Evolutionary conservation across 2,329 filamentous ascomycete species (phyloP).

Genomic region (Zymoseptoria pseudotritici): DNA sequence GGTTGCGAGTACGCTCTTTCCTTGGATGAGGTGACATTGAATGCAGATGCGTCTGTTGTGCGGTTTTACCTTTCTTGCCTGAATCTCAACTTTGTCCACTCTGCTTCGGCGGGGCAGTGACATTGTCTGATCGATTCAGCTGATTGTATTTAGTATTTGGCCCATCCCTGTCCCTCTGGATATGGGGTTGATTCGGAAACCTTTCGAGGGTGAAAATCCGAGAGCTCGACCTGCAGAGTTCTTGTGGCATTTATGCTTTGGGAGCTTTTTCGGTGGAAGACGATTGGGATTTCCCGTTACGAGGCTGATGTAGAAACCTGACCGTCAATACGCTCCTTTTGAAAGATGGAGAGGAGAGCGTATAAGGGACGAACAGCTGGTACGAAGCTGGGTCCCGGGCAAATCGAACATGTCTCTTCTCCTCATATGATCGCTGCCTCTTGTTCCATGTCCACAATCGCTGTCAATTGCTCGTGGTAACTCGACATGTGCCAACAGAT

Average conservation of each 20-base stretch:
- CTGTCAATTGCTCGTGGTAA: neutral
- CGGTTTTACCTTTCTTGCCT: constrained; percentile 22
- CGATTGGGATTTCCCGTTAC: neutral
- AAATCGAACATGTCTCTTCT: neutral
- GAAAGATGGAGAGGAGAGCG: neutral
- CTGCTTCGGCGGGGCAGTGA: neutral
- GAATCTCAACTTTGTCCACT: neutral
- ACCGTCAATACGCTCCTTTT: neutral
- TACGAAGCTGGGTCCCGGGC: neutral
- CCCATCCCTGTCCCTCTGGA: constrained; percentile 28
- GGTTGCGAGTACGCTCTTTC: neutral
- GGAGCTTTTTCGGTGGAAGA: neutral
- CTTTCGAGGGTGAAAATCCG: neutral
- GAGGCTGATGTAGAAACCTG: neutral
- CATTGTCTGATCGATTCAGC: neutral
- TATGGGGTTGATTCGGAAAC: constrained; percentile 25
- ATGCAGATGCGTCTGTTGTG: constrained; percentile 15
- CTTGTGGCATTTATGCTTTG: neutral
- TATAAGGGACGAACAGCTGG: neutral
- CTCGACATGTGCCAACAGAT: neutral
- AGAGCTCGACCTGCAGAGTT: neutral
- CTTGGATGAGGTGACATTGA: neutral
- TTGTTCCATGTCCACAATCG: neutral
- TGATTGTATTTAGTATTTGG: neutral
- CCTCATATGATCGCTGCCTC: neutral